Evolutionary conservation across 73 alveolate species (phyloP).

Genomic region (Tetrahymena malaccensis): DNA sequence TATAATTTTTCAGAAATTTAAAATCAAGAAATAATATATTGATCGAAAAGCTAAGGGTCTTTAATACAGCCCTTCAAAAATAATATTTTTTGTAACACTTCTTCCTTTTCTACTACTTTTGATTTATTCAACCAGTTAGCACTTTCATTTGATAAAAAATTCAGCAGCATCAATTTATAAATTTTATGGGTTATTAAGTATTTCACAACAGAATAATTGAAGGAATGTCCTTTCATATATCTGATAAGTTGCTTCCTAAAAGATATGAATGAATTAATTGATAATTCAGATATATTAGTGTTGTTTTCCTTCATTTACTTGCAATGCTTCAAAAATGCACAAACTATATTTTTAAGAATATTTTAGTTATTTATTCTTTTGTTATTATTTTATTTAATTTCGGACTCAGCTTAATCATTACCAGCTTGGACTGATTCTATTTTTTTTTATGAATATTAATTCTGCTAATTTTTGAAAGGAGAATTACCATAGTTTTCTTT

Average conservation of each 20-base stretch:
- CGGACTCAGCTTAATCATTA: too few relatives aligned
- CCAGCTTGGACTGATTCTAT: too few relatives aligned
- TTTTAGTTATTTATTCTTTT: not conserved
- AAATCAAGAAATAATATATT: too few relatives aligned
- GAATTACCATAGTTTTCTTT: too few relatives aligned
- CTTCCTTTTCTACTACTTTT: not conserved
- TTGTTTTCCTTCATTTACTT: not conserved
- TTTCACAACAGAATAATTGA: not conserved
- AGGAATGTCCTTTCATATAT: not conserved
- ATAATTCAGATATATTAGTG: not conserved
- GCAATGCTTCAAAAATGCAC: not conserved
- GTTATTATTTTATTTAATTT: too few relatives aligned
- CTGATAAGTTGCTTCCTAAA: not conserved
- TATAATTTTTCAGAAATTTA: too few relatives aligned
- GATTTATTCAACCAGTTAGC: not conserved
- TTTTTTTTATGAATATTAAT: too few relatives aligned
- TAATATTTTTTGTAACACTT: not conserved
- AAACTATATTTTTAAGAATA: not conserved
- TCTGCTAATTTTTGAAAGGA: too few relatives aligned
- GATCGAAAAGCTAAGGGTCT: too few relatives aligned
- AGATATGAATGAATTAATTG: not conserved
- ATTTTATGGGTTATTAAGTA: not conserved
- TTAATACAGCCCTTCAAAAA: not conserved
- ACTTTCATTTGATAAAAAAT: not conserved
- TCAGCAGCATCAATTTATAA: not conserved